A percentile compares a stretch with the other conserved stretches of the same genome.
These are phyloP conservation scores for Paecilomyces formosus DNA, from an alignment of 2,329 filamentous ascomycete genomes.

Conservation along the genomic window DNA sequence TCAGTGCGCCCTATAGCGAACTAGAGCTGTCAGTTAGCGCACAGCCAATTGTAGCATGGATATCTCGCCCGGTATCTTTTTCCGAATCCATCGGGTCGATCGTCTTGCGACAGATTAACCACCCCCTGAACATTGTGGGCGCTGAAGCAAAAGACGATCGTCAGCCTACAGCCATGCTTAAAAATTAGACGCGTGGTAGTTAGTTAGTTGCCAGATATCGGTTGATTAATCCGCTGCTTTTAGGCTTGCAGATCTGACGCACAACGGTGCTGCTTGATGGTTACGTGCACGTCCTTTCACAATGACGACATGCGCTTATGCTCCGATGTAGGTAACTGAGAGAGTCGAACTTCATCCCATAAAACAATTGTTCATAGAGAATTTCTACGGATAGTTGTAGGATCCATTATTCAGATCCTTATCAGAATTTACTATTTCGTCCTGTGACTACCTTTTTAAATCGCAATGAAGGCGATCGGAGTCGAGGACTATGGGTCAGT, in stretches of 20 bases:
- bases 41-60: not conserved
- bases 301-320: not conserved
- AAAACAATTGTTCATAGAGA: not conserved
- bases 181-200: not conserved
- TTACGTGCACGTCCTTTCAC: not conserved
- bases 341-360: not conserved
- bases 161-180: not conserved
- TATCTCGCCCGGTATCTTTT: not conserved
- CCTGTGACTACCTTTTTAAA: not conserved
- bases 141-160: not conserved
- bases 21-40: not conserved
- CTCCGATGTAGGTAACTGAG: not conserved
- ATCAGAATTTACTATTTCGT: not conserved
- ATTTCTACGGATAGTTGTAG: not conserved
- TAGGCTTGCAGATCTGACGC: not conserved
- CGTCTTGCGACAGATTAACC: not conserved
- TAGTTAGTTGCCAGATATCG: too few relatives aligned
- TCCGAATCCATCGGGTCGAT: not conserved
- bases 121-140: not conserved
- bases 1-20: not conserved
- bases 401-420: not conserved
- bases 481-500: conserved; percentile 11
- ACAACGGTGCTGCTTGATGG: not conserved
- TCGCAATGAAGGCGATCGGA: conserved; percentile 5
- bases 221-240: not conserved